phyloP scores from a whole-genome alignment of 176 grass and related monocot genomes.

The Themeda triandra region DNA sequence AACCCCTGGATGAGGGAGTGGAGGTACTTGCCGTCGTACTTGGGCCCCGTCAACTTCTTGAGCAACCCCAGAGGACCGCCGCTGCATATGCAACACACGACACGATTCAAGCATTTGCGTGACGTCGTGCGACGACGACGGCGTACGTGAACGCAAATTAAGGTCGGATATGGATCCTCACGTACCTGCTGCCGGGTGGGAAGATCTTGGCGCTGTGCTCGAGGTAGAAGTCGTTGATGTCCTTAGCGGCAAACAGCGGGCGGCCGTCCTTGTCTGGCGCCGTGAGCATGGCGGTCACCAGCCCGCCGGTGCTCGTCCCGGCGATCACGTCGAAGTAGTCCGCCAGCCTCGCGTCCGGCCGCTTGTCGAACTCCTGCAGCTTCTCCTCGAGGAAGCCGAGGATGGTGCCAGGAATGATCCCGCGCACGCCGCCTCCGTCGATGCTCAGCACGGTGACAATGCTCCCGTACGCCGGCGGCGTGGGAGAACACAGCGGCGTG shows the following conservation, averaged over 20 bases:
- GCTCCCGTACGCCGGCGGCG: constrained; percentile 25
- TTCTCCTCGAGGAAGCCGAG: constrained; percentile 45
- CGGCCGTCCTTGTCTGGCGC: neutral
- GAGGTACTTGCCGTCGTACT: constrained; percentile 65
- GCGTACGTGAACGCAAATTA: no score
- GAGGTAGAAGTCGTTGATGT: constrained; percentile 42
- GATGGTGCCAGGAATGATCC: constrained; percentile 58
- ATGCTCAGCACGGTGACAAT: constrained; percentile 48
- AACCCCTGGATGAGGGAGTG: constrained; percentile 17
- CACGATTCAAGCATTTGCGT: no score
- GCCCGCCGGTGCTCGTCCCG: constrained; percentile 61
- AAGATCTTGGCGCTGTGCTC: constrained; percentile 40
- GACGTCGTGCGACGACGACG: no score
- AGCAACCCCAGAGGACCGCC: neutral
- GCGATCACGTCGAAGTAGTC: constrained; percentile 83
- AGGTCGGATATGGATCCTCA: no score
- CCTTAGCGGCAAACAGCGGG: constrained; percentile 41
- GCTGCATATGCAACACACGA: neutral
- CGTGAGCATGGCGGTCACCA: constrained; percentile 44
- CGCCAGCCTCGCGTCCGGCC: neutral
- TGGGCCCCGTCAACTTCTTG: constrained; percentile 19
- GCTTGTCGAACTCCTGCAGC: neutral
- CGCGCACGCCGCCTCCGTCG: constrained; percentile 48
- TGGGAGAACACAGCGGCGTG: neutral
- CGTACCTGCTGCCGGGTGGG: neutral